Evolutionary conservation across 208 protist species (phyloP).

Genomic region (Leishmania major): DNA sequence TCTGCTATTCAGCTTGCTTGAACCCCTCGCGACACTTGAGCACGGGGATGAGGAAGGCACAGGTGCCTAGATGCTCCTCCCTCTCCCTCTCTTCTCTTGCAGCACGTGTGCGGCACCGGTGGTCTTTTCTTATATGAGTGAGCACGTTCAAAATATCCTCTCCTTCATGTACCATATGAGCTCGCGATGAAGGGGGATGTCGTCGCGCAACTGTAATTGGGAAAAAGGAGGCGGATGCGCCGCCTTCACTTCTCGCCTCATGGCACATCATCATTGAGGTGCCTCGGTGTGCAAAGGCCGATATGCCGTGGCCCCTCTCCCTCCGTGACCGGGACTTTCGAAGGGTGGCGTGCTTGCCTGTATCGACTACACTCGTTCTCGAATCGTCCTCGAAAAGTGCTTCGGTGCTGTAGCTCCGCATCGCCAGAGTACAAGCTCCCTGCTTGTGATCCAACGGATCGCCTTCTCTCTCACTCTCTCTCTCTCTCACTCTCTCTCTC

Average conservation of each 20-base stretch:
- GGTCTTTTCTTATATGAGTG: not conserved
- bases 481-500: not conserved
- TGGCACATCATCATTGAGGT: not conserved
- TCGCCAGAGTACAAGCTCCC: not conserved
- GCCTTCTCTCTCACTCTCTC: not conserved
- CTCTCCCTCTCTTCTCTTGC: not conserved
- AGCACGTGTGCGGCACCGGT: not conserved
- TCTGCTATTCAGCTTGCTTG: not conserved
- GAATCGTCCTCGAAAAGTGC: not conserved
- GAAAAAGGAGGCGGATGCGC: not conserved
- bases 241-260: not conserved
- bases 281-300: not conserved
- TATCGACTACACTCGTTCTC: not conserved
- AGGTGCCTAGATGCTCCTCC: not conserved
- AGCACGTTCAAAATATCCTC: not conserved
- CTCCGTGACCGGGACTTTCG: not conserved
- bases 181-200: not conserved
- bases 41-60: not conserved
- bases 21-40: not conserved
- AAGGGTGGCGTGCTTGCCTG: not conserved
- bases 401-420: not conserved
- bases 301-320: not conserved
- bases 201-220: too few species aligned
- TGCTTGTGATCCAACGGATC: not conserved
- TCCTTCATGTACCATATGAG: not conserved